A percentile compares a stretch with the other conserved stretches of the same genome.
These are phyloP conservation scores for Solanum ossicruentum DNA, from an alignment of 257 asterid species.

Conservation along the genomic window DNA sequence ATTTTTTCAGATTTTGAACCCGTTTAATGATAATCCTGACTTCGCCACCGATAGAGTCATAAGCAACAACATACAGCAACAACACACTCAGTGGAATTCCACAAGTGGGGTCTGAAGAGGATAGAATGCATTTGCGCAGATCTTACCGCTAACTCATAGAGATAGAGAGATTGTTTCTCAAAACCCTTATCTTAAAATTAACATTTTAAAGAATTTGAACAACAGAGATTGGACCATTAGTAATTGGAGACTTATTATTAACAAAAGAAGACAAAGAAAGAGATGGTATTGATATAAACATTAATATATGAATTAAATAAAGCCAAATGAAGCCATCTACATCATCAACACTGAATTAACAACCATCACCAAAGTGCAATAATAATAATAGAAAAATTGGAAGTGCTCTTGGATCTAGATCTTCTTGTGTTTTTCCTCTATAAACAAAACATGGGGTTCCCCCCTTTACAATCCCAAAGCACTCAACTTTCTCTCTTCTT, in stretches of 20 bases:
- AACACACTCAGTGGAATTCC: too few species aligned
- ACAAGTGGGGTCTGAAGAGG: too few species aligned
- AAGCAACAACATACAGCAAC: too few species aligned
- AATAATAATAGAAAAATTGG: slow-evolving; percentile 45
- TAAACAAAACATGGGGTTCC: slow-evolving; percentile 71
- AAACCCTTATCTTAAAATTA: too few species aligned
- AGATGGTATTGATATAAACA: not conserved
- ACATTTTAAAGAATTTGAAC: not conserved
- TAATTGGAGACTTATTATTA: not conserved
- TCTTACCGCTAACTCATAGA: too few species aligned
- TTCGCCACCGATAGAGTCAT: not conserved
- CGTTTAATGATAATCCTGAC: too few species aligned
- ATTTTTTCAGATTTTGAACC: too few species aligned
- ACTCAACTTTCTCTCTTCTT: slow-evolving; percentile 14
- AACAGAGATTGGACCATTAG: not conserved
- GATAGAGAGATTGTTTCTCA: too few species aligned
- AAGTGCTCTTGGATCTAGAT: slow-evolving; percentile 73
- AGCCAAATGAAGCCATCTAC: slow-evolving; percentile 29
- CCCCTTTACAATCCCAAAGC: slow-evolving; percentile 54
- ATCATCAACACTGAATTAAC: slow-evolving; percentile 28
- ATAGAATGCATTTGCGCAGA: too few species aligned
- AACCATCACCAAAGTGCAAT: slow-evolving; percentile 14
- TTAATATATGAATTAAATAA: slow-evolving; percentile 3
- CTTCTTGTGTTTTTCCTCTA: slow-evolving; percentile 45
- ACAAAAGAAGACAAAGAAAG: not conserved